Percentiles rank a stretch among this genome's conserved stretches.
Conservation (phyloP, 148 eudicot genomes). For the Rhododendron ferrugineum region DNA sequence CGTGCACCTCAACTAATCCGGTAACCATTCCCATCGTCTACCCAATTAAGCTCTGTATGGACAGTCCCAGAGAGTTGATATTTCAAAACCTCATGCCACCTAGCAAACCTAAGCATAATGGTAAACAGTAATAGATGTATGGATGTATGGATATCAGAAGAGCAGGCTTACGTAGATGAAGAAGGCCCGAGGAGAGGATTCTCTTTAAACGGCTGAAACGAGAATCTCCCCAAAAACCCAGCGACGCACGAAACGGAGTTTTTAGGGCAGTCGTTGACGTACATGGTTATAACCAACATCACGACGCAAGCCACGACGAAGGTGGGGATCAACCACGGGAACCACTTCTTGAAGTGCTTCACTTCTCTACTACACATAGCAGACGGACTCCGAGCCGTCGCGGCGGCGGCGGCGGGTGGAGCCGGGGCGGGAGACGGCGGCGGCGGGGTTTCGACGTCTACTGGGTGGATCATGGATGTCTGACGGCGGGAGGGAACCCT, state of each 20-base stretch:
- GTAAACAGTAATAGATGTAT: neutral
- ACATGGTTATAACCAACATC: conserved; percentile 62
- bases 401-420: conserved; percentile 10
- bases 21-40: too few species aligned
- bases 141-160: neutral
- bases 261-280: conserved; percentile 73
- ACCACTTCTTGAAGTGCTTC: conserved; percentile 53
- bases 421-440: conserved; percentile 1
- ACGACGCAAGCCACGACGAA: conserved; percentile 51
- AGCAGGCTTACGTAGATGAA: conserved; percentile 52
- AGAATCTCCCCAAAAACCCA: conserved; percentile 56
- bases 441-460: conserved; percentile 17
- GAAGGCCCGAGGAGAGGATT: conserved; percentile 75
- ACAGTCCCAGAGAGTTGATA: too few species aligned
- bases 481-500: conserved; percentile 17
- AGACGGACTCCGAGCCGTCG: conserved; percentile 9
- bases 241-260: conserved; percentile 50
- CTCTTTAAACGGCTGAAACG: conserved; percentile 41
- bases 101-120: too few species aligned
- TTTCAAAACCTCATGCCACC: too few species aligned
- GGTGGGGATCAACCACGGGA: conserved; percentile 60
- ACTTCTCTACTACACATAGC: conserved; percentile 17
- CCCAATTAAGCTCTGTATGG: too few species aligned
- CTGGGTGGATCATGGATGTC: conserved; percentile 32
- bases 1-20: too few species aligned